A percentile compares a stretch with the other conserved stretches of the same genome.
Evolutionary conservation across 1,139 yeast species (phyloP).

Genomic region (Sugiyamaella japonica): DNA sequence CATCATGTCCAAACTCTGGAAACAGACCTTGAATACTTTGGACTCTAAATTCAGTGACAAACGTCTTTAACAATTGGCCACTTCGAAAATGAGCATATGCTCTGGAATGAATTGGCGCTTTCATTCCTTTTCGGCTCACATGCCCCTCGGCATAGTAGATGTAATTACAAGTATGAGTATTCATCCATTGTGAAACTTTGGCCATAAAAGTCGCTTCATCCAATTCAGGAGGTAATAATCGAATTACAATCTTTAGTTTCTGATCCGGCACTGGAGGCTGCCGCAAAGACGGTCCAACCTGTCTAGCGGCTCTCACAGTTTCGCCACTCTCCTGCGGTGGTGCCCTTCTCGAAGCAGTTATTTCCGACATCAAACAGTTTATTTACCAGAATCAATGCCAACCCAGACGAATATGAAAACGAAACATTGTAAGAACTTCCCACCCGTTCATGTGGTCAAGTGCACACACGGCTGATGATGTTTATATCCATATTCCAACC

Average conservation of each 20-base stretch:
- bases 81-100: slow-evolving; percentile 29
- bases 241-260: slow-evolving; percentile 38
- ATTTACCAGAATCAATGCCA: too few species aligned
- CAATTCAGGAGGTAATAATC: slow-evolving; percentile 45
- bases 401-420: background rate
- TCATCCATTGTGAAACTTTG: slow-evolving; percentile 28
- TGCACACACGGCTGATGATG: too few species aligned
- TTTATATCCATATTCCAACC: too few species aligned
- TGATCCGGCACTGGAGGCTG: background rate
- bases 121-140: slow-evolving; percentile 31
- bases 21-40: slow-evolving; percentile 15
- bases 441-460: too few species aligned
- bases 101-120: slow-evolving; percentile 25
- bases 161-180: slow-evolving; percentile 28
- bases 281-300: background rate
- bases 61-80: slow-evolving; percentile 20
- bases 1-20: slow-evolving; percentile 12
- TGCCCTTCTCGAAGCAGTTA: background rate
- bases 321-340: background rate
- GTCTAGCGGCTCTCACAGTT: background rate
- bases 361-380: too few species aligned
- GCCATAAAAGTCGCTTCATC: slow-evolving; percentile 36
- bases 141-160: slow-evolving; percentile 43
- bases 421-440: too few species aligned
- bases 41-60: slow-evolving; percentile 24